Conservation (phyloP, 2,329 filamentous ascomycete species). For the Rugonectria rugulosa region DNA sequence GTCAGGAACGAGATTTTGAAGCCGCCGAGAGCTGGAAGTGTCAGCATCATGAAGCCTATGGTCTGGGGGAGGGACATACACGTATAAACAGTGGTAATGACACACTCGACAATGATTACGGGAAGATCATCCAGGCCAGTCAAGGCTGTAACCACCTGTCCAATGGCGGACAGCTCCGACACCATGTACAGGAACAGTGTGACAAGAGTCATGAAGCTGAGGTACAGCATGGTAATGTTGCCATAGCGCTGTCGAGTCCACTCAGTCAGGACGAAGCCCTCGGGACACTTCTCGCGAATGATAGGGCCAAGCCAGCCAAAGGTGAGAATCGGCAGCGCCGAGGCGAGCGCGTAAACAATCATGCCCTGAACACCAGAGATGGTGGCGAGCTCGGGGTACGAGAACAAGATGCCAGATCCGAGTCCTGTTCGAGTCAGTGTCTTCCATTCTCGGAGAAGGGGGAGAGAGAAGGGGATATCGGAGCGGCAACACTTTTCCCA, state of each 20-base stretch:
- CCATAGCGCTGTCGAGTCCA: slow-evolving; percentile 86
- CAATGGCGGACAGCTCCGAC: slow-evolving; percentile 80
- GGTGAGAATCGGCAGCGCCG: slow-evolving; percentile 74
- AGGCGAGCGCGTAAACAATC: slow-evolving; percentile 77
- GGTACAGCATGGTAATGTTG: slow-evolving; percentile 70
- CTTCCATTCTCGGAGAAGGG: slow-evolving; percentile 21
- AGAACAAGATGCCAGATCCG: slow-evolving; percentile 83
- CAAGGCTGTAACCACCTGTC: slow-evolving; percentile 77
- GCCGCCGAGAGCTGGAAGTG: slow-evolving; percentile 72
- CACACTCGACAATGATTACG: slow-evolving; percentile 78
- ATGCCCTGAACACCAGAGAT: slow-evolving; percentile 82
- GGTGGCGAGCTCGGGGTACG: slow-evolving; percentile 82
- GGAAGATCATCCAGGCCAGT: slow-evolving; percentile 79
- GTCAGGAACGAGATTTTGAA: slow-evolving; percentile 87
- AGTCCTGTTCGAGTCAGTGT: slow-evolving; percentile 69
- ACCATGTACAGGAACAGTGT: slow-evolving; percentile 91
- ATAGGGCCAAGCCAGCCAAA: slow-evolving; percentile 80
- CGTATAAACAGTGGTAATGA: slow-evolving; percentile 83
- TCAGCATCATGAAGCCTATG: background rate
- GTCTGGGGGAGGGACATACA: slow-evolving; percentile 55
- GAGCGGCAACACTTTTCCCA: slow-evolving; percentile 97
- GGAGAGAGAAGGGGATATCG: slow-evolving; percentile 45
- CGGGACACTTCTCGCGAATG: slow-evolving; percentile 80
- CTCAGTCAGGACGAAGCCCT: slow-evolving; percentile 85
- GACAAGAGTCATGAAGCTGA: slow-evolving; percentile 79